Evolutionary conservation across 2,329 filamentous ascomycete species (phyloP).

Genomic region (Metarhizium robertsii): DNA sequence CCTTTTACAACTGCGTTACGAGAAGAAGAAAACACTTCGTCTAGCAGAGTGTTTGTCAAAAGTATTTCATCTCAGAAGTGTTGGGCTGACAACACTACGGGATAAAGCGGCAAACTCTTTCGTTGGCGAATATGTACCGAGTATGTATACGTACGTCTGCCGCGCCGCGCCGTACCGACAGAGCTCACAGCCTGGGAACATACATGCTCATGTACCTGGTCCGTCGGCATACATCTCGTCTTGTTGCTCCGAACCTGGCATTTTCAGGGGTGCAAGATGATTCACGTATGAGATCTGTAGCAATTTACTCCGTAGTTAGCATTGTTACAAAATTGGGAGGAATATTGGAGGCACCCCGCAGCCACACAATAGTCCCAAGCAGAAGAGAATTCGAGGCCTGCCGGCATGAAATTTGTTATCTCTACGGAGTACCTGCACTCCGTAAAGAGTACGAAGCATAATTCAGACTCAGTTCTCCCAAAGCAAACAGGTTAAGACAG

Average conservation of each 20-base stretch:
- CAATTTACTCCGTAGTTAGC: not conserved
- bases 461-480: not conserved
- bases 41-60: not conserved
- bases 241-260: not conserved
- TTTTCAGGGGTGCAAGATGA: not conserved
- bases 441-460: not conserved
- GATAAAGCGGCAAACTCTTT: not conserved
- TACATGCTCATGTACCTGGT: not conserved
- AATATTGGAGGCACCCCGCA: not conserved
- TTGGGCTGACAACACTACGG: not conserved
- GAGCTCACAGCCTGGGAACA: not conserved
- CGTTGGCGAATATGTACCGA: not conserved
- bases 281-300: not conserved
- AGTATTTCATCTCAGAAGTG: not conserved
- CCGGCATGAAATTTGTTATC: not conserved
- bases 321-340: not conserved
- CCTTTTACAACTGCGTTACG: not conserved
- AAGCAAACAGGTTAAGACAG: conserved; percentile 4
- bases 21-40: not conserved
- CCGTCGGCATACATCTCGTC: not conserved
- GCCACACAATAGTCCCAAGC: not conserved
- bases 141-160: not conserved
- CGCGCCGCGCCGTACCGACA: not conserved
- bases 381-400: not conserved
- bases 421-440: too few species aligned